Conservation (phyloP, 169 alveolate genomes). For the Perkinsus chesapeaki region DNA sequence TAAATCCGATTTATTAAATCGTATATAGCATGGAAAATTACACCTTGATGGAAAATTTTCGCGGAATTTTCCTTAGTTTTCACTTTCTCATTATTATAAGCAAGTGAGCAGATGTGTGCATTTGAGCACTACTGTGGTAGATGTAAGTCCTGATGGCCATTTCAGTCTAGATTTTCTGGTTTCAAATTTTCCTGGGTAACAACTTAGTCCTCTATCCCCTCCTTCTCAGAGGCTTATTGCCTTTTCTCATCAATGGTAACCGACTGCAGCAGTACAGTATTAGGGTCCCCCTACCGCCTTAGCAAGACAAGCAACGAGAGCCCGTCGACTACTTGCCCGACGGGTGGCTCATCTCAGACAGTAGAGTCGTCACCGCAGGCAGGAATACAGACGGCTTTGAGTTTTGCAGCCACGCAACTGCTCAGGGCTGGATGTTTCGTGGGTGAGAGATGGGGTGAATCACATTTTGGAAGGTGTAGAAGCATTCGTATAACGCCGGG, state of each 20-base stretch:
- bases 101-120: too few relatives aligned
- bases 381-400: not conserved
- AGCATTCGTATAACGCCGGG: too few relatives aligned
- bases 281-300: not conserved
- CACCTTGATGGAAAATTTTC: too few relatives aligned
- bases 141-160: too few relatives aligned
- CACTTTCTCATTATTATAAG: too few relatives aligned
- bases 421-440: not conserved
- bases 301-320: not conserved
- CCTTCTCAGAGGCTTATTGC: not conserved
- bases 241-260: not conserved
- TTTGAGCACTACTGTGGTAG: too few relatives aligned
- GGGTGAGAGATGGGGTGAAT: not conserved
- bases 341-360: not conserved
- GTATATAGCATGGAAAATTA: too few relatives aligned
- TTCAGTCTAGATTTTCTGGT: too few relatives aligned
- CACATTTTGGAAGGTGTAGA: not conserved
- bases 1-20: too few relatives aligned
- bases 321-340: not conserved
- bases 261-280: not conserved
- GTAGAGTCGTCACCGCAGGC: not conserved
- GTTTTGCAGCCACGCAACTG: not conserved
- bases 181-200: too few relatives aligned
- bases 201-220: not conserved
- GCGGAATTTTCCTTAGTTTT: too few relatives aligned